Percentiles rank a stretch among this genome's conserved stretches.
phyloP scores from a whole-genome alignment of 2,329 filamentous ascomycete genomes.

The Delphinella strobiligena region DNA sequence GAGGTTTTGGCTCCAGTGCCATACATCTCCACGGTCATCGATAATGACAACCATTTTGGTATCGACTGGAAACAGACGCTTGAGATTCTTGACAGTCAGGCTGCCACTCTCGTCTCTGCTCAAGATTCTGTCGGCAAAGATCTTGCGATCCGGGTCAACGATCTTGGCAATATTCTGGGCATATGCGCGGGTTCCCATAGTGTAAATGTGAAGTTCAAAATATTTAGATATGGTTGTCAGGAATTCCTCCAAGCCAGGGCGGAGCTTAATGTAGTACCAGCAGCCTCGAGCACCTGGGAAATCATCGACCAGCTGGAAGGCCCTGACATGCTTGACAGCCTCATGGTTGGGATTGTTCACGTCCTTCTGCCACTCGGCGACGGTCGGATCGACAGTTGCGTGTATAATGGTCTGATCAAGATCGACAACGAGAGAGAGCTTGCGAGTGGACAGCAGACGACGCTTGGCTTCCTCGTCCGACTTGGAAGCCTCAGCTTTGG shows the following conservation, averaged over 20 bases:
- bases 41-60: constrained; percentile 99
- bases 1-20: constrained; percentile 84
- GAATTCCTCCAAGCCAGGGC: constrained; percentile 74
- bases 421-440: constrained; percentile 90
- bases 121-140: constrained; percentile 90
- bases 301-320: constrained; percentile 83
- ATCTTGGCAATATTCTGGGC: constrained; percentile 84
- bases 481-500: constrained; percentile 63
- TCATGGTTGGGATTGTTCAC: constrained; percentile 80
- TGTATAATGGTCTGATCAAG: constrained; percentile 98
- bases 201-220: constrained; percentile 96
- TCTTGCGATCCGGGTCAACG: constrained; percentile 76
- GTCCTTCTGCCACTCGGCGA: constrained; percentile 90
- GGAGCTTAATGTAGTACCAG: constrained; percentile 97
- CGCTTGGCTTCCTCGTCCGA: constrained; percentile 80
- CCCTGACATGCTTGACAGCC: constrained; percentile 75
- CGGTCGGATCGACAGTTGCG: constrained; percentile 89
- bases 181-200: constrained; percentile 97
- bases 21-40: constrained; percentile 91
- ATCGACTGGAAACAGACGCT: constrained; percentile 86
- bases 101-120: constrained; percentile 95
- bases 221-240: constrained; percentile 63
- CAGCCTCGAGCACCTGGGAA: constrained; percentile 63
- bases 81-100: constrained; percentile 78
- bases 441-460: constrained; percentile 65